Evolutionary conservation across 164 flowering plant genomes (phyloP), one percentile per base, ranked within the genome.

Genomic region (Brasenia schreberi): DNA sequence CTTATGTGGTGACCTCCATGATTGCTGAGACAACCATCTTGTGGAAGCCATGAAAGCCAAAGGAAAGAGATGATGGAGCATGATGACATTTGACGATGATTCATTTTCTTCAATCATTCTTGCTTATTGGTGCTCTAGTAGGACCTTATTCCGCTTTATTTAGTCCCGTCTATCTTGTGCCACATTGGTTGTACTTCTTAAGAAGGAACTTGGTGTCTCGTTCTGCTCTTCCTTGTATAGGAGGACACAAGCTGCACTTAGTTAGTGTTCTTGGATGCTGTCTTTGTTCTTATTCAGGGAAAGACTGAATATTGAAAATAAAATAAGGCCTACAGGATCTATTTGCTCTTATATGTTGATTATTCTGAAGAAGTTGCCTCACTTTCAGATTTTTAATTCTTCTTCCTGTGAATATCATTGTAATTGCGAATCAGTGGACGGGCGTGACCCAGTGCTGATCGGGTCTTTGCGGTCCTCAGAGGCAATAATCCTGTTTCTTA

Each of bases 11-110:
- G 39, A 71, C 74, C 23, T 64, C 70, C 70, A 71, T 71, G 74
- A 67, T 71, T 17, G 70, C 74, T 0, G 74, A 71, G 64, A 71
- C 74, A 33, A 71, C 74, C 64, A 63, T 71, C 43, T 67, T 71
- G 9, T 67, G 61, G 74, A 71, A 67, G 65, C 73, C 73, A 45
- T 45, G 53, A 45, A 45, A 7, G 1, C 53, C 2, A 45, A 45
- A 45, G 12, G 53, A 45, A 45, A 45, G 12, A 4, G 7, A 45
- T 45, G 53, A 45, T 45, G 7, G 12, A 45, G 53, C 7, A 2
- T 45, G 53, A 12, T 45, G 53, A 12, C 12, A 12, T 7, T 2
- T 45, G 53, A 45, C 12, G 53, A 45, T 45, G 53, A 7, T 7
- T 45, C 53, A 7, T 45, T 6, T 45, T 7, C 7, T 45, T 45